phyloP scores from a whole-genome alignment of 208 protist genomes.

The Acanthamoeba culbertsoni region DNA sequence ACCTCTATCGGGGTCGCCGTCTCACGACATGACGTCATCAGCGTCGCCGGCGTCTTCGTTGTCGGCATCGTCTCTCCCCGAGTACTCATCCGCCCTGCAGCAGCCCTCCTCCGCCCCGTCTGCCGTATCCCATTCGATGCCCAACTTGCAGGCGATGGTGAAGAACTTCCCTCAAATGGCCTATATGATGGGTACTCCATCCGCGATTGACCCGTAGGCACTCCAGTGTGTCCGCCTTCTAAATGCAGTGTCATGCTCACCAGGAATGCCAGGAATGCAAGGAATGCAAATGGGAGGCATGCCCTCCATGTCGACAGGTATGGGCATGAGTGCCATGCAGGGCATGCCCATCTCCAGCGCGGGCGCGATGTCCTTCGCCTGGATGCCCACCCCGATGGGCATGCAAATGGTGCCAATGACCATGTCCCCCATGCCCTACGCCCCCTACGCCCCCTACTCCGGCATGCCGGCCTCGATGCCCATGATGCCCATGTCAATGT shows the following conservation, averaged over 20 bases:
- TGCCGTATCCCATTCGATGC: too few relatives aligned
- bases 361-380: not conserved
- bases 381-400: conserved; percentile 15
- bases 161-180: not conserved
- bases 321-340: not conserved
- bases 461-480: not conserved
- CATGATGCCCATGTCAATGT: conserved; percentile 26
- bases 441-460: too few relatives aligned
- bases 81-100: too few relatives aligned
- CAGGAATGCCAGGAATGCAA: not conserved
- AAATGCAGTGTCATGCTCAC: too few relatives aligned
- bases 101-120: too few relatives aligned
- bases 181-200: conserved; percentile 15
- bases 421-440: not conserved
- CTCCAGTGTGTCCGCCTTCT: too few relatives aligned
- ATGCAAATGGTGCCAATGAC: not conserved
- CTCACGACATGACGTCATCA: too few relatives aligned
- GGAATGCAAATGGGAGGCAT: not conserved
- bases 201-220: too few relatives aligned
- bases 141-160: not conserved
- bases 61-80: not conserved
- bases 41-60: not conserved
- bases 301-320: not conserved
- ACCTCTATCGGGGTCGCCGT: too few relatives aligned
- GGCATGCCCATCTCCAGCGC: too few relatives aligned